Base-by-base conservation (phyloP, 805 yeast species). In the Candida saitoana region DNA sequence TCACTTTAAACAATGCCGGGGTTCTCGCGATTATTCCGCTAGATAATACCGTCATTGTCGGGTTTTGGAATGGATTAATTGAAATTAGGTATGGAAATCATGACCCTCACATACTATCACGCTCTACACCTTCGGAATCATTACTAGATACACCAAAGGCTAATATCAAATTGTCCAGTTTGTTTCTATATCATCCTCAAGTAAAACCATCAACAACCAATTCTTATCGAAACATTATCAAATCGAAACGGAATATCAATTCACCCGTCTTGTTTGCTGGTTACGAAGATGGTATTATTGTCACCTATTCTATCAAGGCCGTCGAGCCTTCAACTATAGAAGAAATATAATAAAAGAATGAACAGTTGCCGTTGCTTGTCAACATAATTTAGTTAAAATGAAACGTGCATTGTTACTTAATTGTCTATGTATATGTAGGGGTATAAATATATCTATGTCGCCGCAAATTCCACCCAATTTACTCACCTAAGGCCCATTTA, bases 281-380 rank as follows among this genome's bases (percentile, higher is more conserved):
- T 0, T 79, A 74, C 36, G 76, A 74, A 38, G 83, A 80, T 47
- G 83, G 84, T 2, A 63, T 78, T 2, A 62, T 80, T 2, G 65
- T 64, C 9, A 55, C 76, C 8, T 74, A 69, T 52, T 24, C 31
- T 24, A 29, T 29, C 16, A 12, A 12, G 7, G 32, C 9, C 9
- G 25, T 7, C 9, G 25, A 22, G 25, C 32, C 32, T 29, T 29
- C 11, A 14, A 9, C n/a, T 12, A 29, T 29, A 29, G 11, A 5
- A 14, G 32, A 22, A 22, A 22, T 22, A 22, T 6, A 22, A 9
- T 22, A 22, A 22, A n/a, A n/a, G n/a, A n/a, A n/a, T n/a, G 25
- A 22, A 22, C 9, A 22, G 9, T 7, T 22, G 25, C 25, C 6
- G 9, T 22, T 22, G 25, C 25, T 7, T 22, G 6, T 22, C 9